A percentile compares a stretch with the other conserved stretches of the same genome.
Evolutionary conservation across 805 yeast genomes (phyloP).

Genomic region (Schizosaccharomyces pombe): ASM294v3 CU329670.1:2839001-2839500

Average conservation of each 20-base stretch:
- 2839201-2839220: not conserved
- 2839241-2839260: conserved; percentile 11
- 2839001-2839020: conserved; percentile 81
- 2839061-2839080: not conserved
- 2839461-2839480: conserved; percentile 72
- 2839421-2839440: conserved; percentile 58
- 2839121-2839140: not conserved
- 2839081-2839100: not conserved
- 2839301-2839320: conserved; percentile 21
- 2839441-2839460: conserved; percentile 97
- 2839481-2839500: conserved; percentile 79
- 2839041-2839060: conserved; percentile 11
- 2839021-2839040: conserved; percentile 32
- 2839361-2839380: conserved; percentile 66
- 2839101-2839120: not conserved
- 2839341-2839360: conserved; percentile 59
- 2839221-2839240: conserved; percentile 10
- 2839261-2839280: conserved; percentile 6
- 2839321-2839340: conserved; percentile 42
- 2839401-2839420: conserved; percentile 66
- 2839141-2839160: not conserved
- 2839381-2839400: conserved; percentile 50
- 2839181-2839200: not conserved
- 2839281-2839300: conserved; percentile 13
- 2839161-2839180: not conserved